These are phyloP conservation scores for Dryas alaskensis DNA, from an alignment of 306 rosid species.

Conservation along the genomic window DNA sequence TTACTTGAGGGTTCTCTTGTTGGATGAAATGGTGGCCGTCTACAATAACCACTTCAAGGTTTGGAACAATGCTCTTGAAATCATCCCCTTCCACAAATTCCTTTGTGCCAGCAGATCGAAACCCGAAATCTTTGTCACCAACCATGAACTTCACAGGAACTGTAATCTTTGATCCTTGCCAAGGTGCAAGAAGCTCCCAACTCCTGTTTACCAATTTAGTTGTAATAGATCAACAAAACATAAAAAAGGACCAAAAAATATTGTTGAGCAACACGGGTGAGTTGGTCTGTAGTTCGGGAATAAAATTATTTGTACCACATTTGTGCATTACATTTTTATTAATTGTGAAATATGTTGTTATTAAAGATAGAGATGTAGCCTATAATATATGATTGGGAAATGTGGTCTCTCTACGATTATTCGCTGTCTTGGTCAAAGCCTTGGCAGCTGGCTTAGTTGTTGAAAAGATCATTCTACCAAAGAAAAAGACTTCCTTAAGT, in stretches of 20 bases:
- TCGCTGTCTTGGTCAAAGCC: too few relatives aligned
- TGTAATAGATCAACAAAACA: background rate
- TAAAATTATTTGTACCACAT: too few relatives aligned
- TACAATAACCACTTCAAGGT: constrained; percentile 39
- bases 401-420: too few relatives aligned
- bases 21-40: constrained; percentile 42
- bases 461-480: background rate
- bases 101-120: constrained; percentile 29
- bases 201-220: constrained; percentile 29
- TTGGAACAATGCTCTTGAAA: constrained; percentile 42
- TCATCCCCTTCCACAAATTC: constrained; percentile 38
- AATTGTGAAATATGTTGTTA: too few relatives aligned
- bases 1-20: constrained; percentile 39
- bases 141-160: constrained; percentile 39
- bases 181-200: constrained; percentile 50
- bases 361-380: too few relatives aligned
- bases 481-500: background rate
- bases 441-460: too few relatives aligned
- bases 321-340: too few relatives aligned
- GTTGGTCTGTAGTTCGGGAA: too few relatives aligned
- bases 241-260: background rate
- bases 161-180: constrained; percentile 37
- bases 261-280: background rate
- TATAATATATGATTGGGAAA: too few relatives aligned
- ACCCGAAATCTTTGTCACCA: constrained; percentile 40